These are phyloP conservation scores for Bertia moriformis DNA, from an alignment of 2,329 filamentous ascomycete genomes.

Conservation along the genomic window DNA sequence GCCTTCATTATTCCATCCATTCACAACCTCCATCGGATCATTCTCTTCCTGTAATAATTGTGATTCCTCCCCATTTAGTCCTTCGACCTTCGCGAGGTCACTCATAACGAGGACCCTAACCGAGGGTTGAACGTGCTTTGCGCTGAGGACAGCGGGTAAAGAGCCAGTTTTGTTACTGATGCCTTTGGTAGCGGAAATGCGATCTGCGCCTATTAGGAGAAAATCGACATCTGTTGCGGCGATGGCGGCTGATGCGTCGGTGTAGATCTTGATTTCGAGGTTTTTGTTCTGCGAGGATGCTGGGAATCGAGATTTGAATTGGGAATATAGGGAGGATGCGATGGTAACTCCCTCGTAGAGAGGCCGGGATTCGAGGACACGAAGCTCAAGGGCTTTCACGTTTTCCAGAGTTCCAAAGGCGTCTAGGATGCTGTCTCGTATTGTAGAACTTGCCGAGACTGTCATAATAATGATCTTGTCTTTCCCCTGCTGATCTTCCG, in stretches of 20 bases:
- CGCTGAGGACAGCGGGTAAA: conserved; percentile 38
- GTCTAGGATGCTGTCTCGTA: conserved; percentile 30
- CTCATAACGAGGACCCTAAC: conserved; percentile 38
- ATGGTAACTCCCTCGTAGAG: conserved; percentile 49
- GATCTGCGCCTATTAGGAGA: conserved; percentile 49
- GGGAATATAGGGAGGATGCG: conserved; percentile 18
- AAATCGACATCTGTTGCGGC: conserved; percentile 36
- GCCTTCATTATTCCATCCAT: conserved; percentile 24
- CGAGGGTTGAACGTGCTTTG: conserved; percentile 27
- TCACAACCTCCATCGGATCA: conserved; percentile 30
- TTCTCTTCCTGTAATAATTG: conserved; percentile 35
- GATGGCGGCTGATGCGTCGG: conserved; percentile 43
- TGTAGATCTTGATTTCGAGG: conserved; percentile 32
- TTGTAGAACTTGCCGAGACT: conserved; percentile 48
- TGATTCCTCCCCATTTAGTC: conserved; percentile 23
- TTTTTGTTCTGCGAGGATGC: neutral
- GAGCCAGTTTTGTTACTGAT: conserved; percentile 57
- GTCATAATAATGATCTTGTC: conserved; percentile 34
- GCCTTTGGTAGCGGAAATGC: conserved; percentile 38
- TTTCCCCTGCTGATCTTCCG: conserved; percentile 4
- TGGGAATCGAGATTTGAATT: neutral
- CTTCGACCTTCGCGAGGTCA: conserved; percentile 46
- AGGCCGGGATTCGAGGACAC: conserved; percentile 52
- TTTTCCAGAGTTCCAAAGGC: conserved; percentile 18
- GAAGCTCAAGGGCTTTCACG: conserved; percentile 29